phyloP scores from a whole-genome alignment of 2,329 filamentous ascomycete species.

The Helicocarpus griseus region DNA sequence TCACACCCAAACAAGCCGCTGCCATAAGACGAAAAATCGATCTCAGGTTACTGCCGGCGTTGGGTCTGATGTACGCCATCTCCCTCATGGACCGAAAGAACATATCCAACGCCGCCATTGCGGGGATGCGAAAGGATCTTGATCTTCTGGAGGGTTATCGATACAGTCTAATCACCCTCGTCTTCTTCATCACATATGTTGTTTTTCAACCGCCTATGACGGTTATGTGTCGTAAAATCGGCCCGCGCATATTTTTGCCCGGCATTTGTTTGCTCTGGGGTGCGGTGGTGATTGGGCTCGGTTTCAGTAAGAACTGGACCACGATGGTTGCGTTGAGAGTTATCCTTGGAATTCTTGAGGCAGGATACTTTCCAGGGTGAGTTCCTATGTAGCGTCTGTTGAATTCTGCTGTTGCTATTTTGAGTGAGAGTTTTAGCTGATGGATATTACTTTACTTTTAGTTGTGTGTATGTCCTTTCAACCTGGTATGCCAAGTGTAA shows the following conservation, averaged over 20 bases:
- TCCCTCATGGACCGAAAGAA: conserved; percentile 70
- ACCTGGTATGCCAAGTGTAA: conserved; percentile 60
- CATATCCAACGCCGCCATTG: conserved; percentile 60
- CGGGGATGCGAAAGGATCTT: conserved; percentile 34
- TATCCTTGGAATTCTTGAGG: conserved; percentile 55
- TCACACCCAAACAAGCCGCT: conserved; percentile 51
- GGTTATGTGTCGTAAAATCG: conserved; percentile 56
- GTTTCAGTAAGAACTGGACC: conserved; percentile 46
- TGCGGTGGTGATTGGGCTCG: conserved; percentile 40
- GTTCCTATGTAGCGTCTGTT: neutral
- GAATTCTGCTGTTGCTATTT: no score
- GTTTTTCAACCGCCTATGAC: conserved; percentile 64
- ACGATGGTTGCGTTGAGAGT: conserved; percentile 47
- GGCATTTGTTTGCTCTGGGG: conserved; percentile 18
- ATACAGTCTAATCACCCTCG: conserved; percentile 51
- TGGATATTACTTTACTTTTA: neutral
- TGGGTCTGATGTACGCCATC: conserved; percentile 59
- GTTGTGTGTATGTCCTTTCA: conserved; percentile 54
- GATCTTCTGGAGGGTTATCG: conserved; percentile 17
- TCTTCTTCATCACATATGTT: conserved; percentile 67
- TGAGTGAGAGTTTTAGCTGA: no score
- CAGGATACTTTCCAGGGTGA: conserved; percentile 51
- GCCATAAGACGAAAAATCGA: conserved; percentile 60
- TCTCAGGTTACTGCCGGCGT: conserved; percentile 48
- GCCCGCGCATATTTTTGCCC: conserved; percentile 29